Evolutionary conservation across 83 land plant genomes (phyloP), one percentile per base, ranked within the genome.

Genomic region (Larix sibirica): DNA sequence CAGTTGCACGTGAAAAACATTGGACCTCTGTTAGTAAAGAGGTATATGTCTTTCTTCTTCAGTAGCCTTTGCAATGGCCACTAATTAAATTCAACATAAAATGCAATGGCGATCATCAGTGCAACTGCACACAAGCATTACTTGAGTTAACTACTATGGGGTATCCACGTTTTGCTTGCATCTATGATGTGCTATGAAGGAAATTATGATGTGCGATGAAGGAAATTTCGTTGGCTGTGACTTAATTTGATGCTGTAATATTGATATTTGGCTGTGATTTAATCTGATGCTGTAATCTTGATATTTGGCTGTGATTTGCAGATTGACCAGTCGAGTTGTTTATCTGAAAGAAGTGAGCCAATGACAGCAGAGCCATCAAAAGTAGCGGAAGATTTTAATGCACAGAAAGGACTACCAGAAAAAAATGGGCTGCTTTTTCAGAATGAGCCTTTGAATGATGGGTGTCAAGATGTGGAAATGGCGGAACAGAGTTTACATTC

Each of bases 391-490:
- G 12, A 31, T 68, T 33, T 68, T 20, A 0, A 14, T 71, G 42
- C 8, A 38, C 21, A 71, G 50, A 4, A 6, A 3, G 21, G 50
- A 6, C 7, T 3, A 71, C 75, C 50, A 5, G 24, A 20, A n/a
- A 70, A 70, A 70, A 21, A 70, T 36, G 0, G 8, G 75, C 47
- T 40, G 1, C 75, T 70, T 40, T 4, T 12, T n/a, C n/a, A 40
- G 75, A 20, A 40, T 71, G 12, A 40, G 18, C 75, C 75, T 40
- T 18, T 28, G 47, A 71, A 16, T 8, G 23, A 36, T 71, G 40
- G 23, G 36, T 40, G 21, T 71, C 47, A 40, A 36, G 75, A 71
- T 71, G 54, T 38, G 20, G 50, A 71, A 71, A 71, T 71, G 76
- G 38, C n/a, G 10, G 54, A 71, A 20, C 76, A 40, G 20, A 21